Evolutionary conservation across 73 alveolate species (phyloP), one percentile per base, ranked within the genome.

Genomic region (Tetrahymena borealis): DNA sequence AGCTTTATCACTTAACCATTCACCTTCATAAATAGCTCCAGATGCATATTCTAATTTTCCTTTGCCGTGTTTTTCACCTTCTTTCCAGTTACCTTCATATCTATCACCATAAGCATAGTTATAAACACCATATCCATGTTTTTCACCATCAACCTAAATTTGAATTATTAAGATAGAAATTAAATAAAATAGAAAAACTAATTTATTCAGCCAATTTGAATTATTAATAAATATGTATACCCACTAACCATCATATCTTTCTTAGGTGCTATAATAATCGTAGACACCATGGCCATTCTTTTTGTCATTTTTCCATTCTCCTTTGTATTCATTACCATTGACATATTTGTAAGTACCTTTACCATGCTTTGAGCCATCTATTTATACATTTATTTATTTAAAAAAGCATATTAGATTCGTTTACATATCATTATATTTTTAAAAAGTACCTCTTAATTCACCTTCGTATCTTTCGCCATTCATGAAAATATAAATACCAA

Each of bases 21-120:
- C 98, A 0, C 99, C 99, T 90, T 94, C 94, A 95, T 94, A 98
- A 32, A 93, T 92, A 38, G 97, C 99, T 31, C 99, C 99, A 78
- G 90, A 94, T 0, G 94, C 95, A 78, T 91, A 97, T 78, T 91
- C 93, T 94, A 96, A 91, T 3, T 93, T 93, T 10, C 99, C 99
- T 91, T 92, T 93, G 35, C 99, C 99, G 33, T 94, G 94, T 91
- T 97, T 97, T 77, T 93, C 79, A 60, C 97, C 98, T 90, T 97
- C 93, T 2, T 90, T 95, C 98, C 98, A 98, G 39, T 91, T 93
- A 0, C 99, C 99, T 39, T 97, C 96, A 79, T 95, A 96, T 15
- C 90, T 42, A 90, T 96, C 98, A 3, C 98, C 97, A 95, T 95
- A 93, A 39, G 96, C 91, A 93, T 94, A 95, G 33, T 93, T 95